These are phyloP conservation scores for Candida lessepsii DNA, from an alignment of 805 yeast genomes.

Conservation along the genomic window DNA sequence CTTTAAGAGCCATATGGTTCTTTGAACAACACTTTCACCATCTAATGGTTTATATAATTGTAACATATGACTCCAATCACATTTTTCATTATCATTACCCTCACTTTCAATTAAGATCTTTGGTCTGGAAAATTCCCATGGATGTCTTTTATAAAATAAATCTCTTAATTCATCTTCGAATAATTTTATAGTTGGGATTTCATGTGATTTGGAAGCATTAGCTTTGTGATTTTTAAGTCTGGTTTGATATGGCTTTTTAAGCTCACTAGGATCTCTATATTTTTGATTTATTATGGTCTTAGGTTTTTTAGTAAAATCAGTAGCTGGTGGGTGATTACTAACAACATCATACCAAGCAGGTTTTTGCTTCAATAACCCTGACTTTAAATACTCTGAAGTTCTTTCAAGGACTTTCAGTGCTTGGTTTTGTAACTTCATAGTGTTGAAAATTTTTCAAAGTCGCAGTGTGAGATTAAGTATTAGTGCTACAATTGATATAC, in stretches of 20 bases:
- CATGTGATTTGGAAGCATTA: slow-evolving; percentile 43
- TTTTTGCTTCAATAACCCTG: slow-evolving; percentile 65
- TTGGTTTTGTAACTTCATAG: slow-evolving; percentile 61
- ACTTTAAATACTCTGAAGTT: slow-evolving; percentile 70
- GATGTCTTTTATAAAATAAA: slow-evolving; percentile 87
- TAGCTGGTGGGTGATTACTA: slow-evolving; percentile 76
- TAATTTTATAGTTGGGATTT: slow-evolving; percentile 54
- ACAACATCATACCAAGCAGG: slow-evolving; percentile 93
- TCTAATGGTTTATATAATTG: slow-evolving; percentile 76
- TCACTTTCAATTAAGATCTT: slow-evolving; percentile 75
- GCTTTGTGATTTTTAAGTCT: slow-evolving; percentile 39
- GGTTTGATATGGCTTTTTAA: slow-evolving; percentile 35
- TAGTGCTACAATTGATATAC: neutral
- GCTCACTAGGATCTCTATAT: slow-evolving; percentile 27
- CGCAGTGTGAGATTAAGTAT: neutral
- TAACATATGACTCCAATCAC: slow-evolving; percentile 77
- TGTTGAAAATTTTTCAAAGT: slow-evolving; percentile 8
- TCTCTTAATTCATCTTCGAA: slow-evolving; percentile 80
- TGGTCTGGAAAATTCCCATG: slow-evolving; percentile 96
- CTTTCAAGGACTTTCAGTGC: slow-evolving; percentile 78
- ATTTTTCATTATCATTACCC: slow-evolving; percentile 52
- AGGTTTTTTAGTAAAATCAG: slow-evolving; percentile 52
- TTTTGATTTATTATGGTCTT: slow-evolving; percentile 28
- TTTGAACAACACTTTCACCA: slow-evolving; percentile 66
- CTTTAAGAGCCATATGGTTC: slow-evolving; percentile 40